Conservation (phyloP, 2,329 filamentous ascomycete genomes). For the Fusarium devonianum region DNA sequence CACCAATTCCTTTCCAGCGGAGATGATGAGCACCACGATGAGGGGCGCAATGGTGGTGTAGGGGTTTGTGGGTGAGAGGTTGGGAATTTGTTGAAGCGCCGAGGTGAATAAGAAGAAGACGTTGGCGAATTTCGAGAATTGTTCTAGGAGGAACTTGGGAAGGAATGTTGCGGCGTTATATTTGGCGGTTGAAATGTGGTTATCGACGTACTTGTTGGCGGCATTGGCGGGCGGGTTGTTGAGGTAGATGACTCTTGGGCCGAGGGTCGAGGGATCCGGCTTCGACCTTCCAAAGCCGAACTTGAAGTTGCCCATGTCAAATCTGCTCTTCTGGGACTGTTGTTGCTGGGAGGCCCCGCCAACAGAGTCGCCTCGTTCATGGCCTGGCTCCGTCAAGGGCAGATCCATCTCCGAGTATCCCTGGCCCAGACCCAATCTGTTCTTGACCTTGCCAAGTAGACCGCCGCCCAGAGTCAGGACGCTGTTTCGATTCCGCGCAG, state of each 20-base stretch:
- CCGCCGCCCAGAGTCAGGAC: constrained; percentile 87
- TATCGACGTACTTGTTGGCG: constrained; percentile 89
- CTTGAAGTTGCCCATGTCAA: constrained; percentile 81
- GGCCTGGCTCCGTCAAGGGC: constrained; percentile 80
- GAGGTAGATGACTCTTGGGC: constrained; percentile 90
- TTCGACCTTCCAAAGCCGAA: constrained; percentile 89
- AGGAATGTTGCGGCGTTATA: constrained; percentile 94
- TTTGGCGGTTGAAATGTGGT: constrained; percentile 96
- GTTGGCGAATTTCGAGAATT: constrained; percentile 99
- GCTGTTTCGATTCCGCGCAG: constrained; percentile 83
- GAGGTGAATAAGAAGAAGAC: constrained; percentile 99
- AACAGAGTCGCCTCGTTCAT: constrained; percentile 49
- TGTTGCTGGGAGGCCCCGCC: constrained; percentile 53
- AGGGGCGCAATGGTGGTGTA: constrained; percentile 98
- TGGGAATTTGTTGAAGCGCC: constrained; percentile 90
- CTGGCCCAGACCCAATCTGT: constrained; percentile 85
- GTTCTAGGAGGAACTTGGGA: constrained; percentile 96
- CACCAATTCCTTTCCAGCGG: constrained; percentile 90
- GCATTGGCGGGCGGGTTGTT: constrained; percentile 96
- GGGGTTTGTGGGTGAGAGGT: constrained; percentile 90
- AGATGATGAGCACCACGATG: constrained; percentile 88
- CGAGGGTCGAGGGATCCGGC: constrained; percentile 87
- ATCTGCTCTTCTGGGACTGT: constrained; percentile 53
- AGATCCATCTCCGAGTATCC: constrained; percentile 98
- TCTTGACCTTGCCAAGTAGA: constrained; percentile 85